A percentile compares a stretch with the other conserved stretches of the same genome.
phyloP scores from a whole-genome alignment of 371 early-diverging fungal genomes.

The Mucor plumbeus region DNA sequence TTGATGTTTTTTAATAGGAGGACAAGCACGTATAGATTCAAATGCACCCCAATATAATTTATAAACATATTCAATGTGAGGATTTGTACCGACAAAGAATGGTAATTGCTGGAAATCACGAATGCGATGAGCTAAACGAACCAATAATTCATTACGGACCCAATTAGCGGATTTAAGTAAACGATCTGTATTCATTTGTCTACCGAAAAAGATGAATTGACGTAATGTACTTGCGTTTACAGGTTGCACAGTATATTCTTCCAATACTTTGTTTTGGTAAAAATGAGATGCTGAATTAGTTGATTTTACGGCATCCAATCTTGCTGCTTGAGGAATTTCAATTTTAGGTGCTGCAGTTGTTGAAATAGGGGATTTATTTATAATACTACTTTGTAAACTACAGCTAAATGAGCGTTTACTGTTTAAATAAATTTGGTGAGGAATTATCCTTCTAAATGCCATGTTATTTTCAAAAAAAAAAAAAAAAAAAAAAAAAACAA shows the following conservation, averaged over 20 bases:
- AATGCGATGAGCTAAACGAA: slow-evolving; percentile 92
- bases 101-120: slow-evolving; percentile 89
- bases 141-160: slow-evolving; percentile 87
- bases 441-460: slow-evolving; percentile 12
- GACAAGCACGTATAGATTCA: slow-evolving; percentile 72
- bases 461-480: background rate
- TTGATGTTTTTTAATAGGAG: slow-evolving; percentile 69
- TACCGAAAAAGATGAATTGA: slow-evolving; percentile 93
- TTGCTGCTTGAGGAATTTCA: slow-evolving; percentile 19
- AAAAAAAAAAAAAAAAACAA: background rate
- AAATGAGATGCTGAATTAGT: slow-evolving; percentile 72
- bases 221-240: slow-evolving; percentile 87
- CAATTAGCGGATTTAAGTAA: slow-evolving; percentile 87
- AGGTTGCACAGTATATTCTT: slow-evolving; percentile 79
- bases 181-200: slow-evolving; percentile 83
- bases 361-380: slow-evolving; percentile 15
- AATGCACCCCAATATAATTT: slow-evolving; percentile 92
- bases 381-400: background rate
- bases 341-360: slow-evolving; percentile 3
- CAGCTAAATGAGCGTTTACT: slow-evolving; percentile 8
- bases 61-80: slow-evolving; percentile 87
- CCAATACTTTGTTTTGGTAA: slow-evolving; percentile 90
- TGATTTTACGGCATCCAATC: slow-evolving; percentile 33
- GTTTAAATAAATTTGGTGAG: slow-evolving; percentile 1
- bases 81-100: slow-evolving; percentile 92